Base-by-base conservation (phyloP, 2,329 filamentous ascomycete genomes). In the Ophiosphaerella herpotricha region DNA sequence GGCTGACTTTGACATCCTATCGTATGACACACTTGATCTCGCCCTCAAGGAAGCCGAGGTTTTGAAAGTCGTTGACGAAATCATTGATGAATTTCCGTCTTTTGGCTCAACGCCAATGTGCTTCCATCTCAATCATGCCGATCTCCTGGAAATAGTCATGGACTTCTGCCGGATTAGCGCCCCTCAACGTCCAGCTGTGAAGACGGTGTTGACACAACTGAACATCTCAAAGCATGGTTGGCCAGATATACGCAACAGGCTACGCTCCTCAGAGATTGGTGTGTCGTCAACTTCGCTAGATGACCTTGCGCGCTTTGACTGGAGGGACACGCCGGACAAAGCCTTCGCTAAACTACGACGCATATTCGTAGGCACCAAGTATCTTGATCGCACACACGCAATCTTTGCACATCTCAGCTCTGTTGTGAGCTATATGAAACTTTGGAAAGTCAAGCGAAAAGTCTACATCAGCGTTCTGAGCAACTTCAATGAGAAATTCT, bases 1-100 rank as follows among this genome's bases (percentile, higher is more conserved):
- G 68, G 92, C 95, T 2, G 92, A 97, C 70, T 99, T 97, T 70
- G 94, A 99, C 73, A 91, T 99, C 52, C 83, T 96, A n/a, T 93
- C 91, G 0, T 83, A 85, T 38, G 87, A 92, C 60, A 87, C 88
- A 1, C 75, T 91, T 5, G 91, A 97, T 64, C 78, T 96, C 39
- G 88, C 91, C 1, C 74, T 97, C 48, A 95, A 96, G 65, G 94
- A 99, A 73, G 93, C 93, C 0, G 93, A 97, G 72, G 87, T 91
- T 0, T 84, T 99, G 60, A 97, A 97, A 64, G 92, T 97, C 2
- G 77, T 97, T 18, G 94, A 99, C 68, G 94, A 99, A 69, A 88
- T 97, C 35, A 82, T 95, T 13, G 81, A 86, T 41, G 83, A 87
- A 5, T 92, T 97, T 56, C 92, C 92, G 0, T 85, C 87, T 2